Conservation (phyloP, 2,329 filamentous ascomycete species). For the Ophiostoma angusticollis region DNA sequence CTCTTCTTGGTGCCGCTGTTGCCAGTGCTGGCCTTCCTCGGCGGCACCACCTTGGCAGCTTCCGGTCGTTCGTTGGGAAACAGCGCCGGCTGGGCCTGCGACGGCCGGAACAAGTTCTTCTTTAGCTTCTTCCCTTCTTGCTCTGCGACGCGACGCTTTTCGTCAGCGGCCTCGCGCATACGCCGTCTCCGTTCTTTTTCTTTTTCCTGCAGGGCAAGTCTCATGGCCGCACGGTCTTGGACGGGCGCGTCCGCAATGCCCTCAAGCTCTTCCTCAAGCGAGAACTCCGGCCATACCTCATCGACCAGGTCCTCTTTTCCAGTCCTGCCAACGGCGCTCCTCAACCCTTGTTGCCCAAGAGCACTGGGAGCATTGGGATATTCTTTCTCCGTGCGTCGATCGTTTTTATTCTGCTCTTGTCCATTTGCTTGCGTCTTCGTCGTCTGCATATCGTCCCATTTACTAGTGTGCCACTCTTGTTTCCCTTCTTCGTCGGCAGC, state of each 20-base stretch:
- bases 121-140: constrained; percentile 5
- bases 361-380: too few species aligned
- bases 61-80: not conserved
- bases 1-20: too few species aligned
- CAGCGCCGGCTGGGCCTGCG: too few species aligned
- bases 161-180: constrained; percentile 1
- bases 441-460: too few species aligned
- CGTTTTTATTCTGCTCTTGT: too few species aligned
- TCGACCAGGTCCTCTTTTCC: not conserved
- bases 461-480: too few species aligned
- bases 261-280: constrained; percentile 13
- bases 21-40: too few species aligned
- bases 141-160: constrained; percentile 9
- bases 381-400: too few species aligned
- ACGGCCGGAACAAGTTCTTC: not conserved
- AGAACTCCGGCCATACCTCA: constrained; percentile 6
- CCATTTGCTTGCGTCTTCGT: too few species aligned
- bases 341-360: too few species aligned
- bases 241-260: constrained; percentile 11
- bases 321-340: too few species aligned
- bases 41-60: not conserved
- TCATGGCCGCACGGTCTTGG: constrained; percentile 6
- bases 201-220: constrained; percentile 3
- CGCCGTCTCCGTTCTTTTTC: not conserved
- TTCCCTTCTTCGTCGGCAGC: too few species aligned